phyloP scores from a whole-genome alignment of 2,329 filamentous ascomycete genomes.

The Leptographium lundbergii region DNA sequence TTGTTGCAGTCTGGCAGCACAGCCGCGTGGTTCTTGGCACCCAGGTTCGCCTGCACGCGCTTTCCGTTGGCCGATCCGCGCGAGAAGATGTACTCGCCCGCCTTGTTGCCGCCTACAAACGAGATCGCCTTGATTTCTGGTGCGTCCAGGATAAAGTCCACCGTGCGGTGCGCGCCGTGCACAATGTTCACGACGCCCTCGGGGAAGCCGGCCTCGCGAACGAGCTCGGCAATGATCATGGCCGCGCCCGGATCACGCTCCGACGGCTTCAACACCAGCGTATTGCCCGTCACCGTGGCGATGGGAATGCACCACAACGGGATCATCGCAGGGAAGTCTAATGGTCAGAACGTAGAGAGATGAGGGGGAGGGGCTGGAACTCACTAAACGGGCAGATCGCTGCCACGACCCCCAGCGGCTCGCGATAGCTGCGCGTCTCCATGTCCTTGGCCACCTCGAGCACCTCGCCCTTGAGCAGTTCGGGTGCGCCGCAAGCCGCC shows the following conservation, averaged over 20 bases:
- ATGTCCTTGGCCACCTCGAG: slow-evolving; percentile 81
- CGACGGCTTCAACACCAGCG: slow-evolving; percentile 72
- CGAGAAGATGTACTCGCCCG: slow-evolving; percentile 74
- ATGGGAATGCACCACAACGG: slow-evolving; percentile 85
- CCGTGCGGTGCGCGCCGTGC: slow-evolving; percentile 67
- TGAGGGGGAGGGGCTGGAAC: slow-evolving; percentile 24
- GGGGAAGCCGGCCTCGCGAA: slow-evolving; percentile 69
- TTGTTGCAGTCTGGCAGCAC: slow-evolving; percentile 81
- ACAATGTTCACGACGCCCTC: slow-evolving; percentile 73
- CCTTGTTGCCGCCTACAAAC: slow-evolving; percentile 81
- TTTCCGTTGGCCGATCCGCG: slow-evolving; percentile 75
- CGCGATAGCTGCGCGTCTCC: slow-evolving; percentile 73
- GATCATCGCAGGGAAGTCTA: slow-evolving; percentile 86
- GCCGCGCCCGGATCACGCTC: slow-evolving; percentile 74
- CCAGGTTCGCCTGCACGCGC: slow-evolving; percentile 77
- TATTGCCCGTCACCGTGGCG: slow-evolving; percentile 74
- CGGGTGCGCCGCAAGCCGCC: slow-evolving; percentile 67
- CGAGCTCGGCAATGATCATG: slow-evolving; percentile 75
- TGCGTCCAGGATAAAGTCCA: slow-evolving; percentile 78
- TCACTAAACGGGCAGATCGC: slow-evolving; percentile 80
- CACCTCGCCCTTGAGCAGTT: slow-evolving; percentile 71
- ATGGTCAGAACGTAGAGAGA: background rate
- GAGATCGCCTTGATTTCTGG: slow-evolving; percentile 75
- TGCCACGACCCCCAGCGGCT: slow-evolving; percentile 69
- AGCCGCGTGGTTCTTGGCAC: slow-evolving; percentile 79